A percentile compares a stretch with the other conserved stretches of the same genome.
phyloP scores from a whole-genome alignment of 2,329 filamentous ascomycete species.

The Davidsoniella neocaledoniae region DNA sequence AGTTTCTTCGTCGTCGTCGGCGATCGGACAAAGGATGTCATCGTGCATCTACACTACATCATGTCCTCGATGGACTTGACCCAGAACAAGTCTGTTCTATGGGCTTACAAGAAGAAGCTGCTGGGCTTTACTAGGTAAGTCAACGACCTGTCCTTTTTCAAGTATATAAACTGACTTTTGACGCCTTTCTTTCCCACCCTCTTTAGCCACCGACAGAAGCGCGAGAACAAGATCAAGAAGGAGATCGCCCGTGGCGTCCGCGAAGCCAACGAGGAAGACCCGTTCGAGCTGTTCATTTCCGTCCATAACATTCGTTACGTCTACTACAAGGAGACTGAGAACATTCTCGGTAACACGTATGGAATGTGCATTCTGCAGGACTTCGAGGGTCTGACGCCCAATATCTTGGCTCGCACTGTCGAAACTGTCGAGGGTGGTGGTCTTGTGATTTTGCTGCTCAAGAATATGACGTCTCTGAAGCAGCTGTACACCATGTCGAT shows the following conservation, averaged over 20 bases:
- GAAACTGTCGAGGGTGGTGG: constrained; percentile 97
- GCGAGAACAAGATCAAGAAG: constrained; percentile 95
- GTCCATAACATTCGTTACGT: constrained; percentile 96
- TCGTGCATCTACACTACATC: constrained; percentile 84
- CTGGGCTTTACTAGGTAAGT: constrained; percentile 66
- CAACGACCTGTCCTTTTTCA: not conserved
- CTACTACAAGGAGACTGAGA: constrained; percentile 99
- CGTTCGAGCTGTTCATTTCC: constrained; percentile 93
- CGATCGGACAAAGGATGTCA: constrained; percentile 87
- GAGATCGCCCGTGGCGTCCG: constrained; percentile 90
- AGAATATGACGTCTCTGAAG: constrained; percentile 93
- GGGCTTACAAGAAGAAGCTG: constrained; percentile 98
- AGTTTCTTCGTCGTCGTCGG: constrained; percentile 97
- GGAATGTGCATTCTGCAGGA: constrained; percentile 98
- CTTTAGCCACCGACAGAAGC: constrained; percentile 79
- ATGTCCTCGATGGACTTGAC: constrained; percentile 81
- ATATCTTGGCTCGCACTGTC: constrained; percentile 81
- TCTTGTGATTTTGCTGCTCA: constrained; percentile 73
- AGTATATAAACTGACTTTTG: not conserved
- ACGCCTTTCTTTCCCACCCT: not conserved
- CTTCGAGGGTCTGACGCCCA: constrained; percentile 96
- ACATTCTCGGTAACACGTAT: constrained; percentile 94
- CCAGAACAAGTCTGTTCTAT: constrained; percentile 79
- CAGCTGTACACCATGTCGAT: constrained; percentile 94
- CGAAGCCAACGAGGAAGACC: constrained; percentile 82